Evolutionary conservation across 192 early-diverging fungal species (phyloP).

Genomic region (Coemansia sp.): DNA sequence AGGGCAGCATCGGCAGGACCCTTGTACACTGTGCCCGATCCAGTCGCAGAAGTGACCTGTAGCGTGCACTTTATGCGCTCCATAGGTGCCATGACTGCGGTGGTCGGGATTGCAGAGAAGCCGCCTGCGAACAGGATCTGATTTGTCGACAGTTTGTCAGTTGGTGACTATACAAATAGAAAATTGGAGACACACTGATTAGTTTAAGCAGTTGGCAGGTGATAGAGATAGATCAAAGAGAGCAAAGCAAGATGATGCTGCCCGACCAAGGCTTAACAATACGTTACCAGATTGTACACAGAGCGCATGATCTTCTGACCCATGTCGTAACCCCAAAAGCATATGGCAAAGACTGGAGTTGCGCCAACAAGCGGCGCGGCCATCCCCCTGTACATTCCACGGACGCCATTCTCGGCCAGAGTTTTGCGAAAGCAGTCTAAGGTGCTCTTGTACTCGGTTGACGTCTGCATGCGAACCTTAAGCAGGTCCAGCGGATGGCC

Average conservation of each 20-base stretch:
- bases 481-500: conserved; percentile 87
- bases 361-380: conserved; percentile 87
- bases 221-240: not conserved
- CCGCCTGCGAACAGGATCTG: conserved; percentile 89
- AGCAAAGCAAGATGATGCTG: not conserved
- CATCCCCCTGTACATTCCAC: conserved; percentile 96
- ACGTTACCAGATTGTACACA: conserved; percentile 43
- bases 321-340: conserved; percentile 76
- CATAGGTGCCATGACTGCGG: conserved; percentile 90
- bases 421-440: conserved; percentile 91
- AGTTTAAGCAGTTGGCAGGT: not conserved
- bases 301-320: conserved; percentile 53
- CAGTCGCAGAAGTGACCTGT: conserved; percentile 62
- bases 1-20: conserved; percentile 86
- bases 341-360: conserved; percentile 94
- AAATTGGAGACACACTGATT: not conserved
- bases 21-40: conserved; percentile 67
- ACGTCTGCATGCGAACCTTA: conserved; percentile 96
- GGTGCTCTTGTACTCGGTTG: conserved; percentile 80
- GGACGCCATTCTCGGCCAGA: conserved; percentile 83
- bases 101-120: conserved; percentile 94
- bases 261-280: conserved; percentile 1
- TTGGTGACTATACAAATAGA: conserved; percentile 27
- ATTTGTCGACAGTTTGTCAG: conserved; percentile 58
- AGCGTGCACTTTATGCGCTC: conserved; percentile 95